Percentiles rank a stretch among this genome's conserved stretches.
Evolutionary conservation across 1,139 yeast genomes (phyloP).

Genomic region (Hemisphaericaspora xylofermentans): DNA sequence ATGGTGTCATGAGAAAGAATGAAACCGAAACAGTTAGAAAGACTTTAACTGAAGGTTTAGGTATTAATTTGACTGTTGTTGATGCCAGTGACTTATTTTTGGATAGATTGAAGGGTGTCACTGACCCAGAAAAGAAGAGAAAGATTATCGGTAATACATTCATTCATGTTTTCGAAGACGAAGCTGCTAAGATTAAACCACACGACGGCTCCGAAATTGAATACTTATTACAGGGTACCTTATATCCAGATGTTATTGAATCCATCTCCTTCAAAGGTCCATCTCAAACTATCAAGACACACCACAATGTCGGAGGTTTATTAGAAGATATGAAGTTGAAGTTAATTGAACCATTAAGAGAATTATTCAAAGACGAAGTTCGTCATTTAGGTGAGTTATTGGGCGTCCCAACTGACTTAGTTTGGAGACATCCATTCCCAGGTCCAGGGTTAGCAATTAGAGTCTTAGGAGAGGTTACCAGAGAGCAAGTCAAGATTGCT

Average conservation of each 20-base stretch:
- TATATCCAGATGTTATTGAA: slow-evolving; percentile 98
- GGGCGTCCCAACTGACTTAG: slow-evolving; percentile 95
- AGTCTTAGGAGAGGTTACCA: slow-evolving; percentile 94
- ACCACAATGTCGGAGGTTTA: slow-evolving; percentile 98
- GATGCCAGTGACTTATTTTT: slow-evolving; percentile 93
- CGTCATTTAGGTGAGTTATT: slow-evolving; percentile 91
- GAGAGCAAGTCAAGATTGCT: slow-evolving; percentile 89
- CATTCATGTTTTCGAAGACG: slow-evolving; percentile 94
- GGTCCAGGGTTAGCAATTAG: slow-evolving; percentile 99
- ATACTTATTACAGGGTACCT: slow-evolving; percentile 92
- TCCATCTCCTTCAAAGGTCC: slow-evolving; percentile 99
- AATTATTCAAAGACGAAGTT: slow-evolving; percentile 97
- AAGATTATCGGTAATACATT: slow-evolving; percentile 98
- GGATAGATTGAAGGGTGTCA: slow-evolving; percentile 82
- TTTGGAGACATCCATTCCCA: slow-evolving; percentile 99
- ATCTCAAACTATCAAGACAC: slow-evolving; percentile 98
- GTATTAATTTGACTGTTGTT: slow-evolving; percentile 89
- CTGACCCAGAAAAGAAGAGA: slow-evolving; percentile 99
- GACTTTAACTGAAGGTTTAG: slow-evolving; percentile 88
- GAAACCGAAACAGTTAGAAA: slow-evolving; percentile 87
- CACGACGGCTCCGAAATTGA: slow-evolving; percentile 88
- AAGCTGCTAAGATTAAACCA: slow-evolving; percentile 90
- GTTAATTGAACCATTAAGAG: slow-evolving; percentile 97
- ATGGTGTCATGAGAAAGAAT: slow-evolving; percentile 94
- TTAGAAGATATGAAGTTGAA: slow-evolving; percentile 97